Percentiles rank a stretch among this genome's conserved stretches.
phyloP scores from a whole-genome alignment of 257 asterid species.

The Solanum corneliomulleri region DNA sequence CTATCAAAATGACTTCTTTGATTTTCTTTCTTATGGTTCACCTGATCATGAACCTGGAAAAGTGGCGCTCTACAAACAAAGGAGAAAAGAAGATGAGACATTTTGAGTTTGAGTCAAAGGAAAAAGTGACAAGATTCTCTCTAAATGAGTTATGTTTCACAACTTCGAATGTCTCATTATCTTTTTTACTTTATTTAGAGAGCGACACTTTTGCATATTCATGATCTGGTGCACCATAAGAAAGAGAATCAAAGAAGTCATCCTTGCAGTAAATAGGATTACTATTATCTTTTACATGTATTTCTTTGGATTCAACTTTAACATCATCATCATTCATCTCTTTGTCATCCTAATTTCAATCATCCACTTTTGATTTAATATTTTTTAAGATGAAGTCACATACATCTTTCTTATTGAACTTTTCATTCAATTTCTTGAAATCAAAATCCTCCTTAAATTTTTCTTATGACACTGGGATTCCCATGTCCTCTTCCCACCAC shows the following conservation, averaged over 20 bases:
- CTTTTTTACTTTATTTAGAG: neutral
- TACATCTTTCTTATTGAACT: conserved; percentile 15
- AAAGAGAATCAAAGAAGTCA: conserved; percentile 14
- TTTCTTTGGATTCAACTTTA: neutral
- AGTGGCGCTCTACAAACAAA: neutral
- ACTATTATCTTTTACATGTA: neutral
- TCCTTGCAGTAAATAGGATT: conserved; percentile 1
- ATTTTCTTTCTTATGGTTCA: conserved; percentile 1
- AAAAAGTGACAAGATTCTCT: too few species aligned
- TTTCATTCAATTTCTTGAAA: conserved; percentile 20
- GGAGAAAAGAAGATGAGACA: conserved; percentile 9
- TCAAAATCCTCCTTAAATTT: conserved; percentile 14
- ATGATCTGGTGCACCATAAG: neutral
- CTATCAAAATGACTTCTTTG: conserved; percentile 15
- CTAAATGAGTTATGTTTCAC: too few species aligned
- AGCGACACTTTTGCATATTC: neutral
- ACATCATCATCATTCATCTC: neutral
- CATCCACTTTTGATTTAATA: neutral
- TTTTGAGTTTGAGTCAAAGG: conserved; percentile 1
- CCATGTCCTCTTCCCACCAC: neutral
- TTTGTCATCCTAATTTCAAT: neutral
- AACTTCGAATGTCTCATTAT: neutral
- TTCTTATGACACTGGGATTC: neutral
- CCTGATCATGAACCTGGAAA: neutral
- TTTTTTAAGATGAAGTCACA: conserved; percentile 1